Base-by-base conservation (phyloP, 2,329 filamentous ascomycete species). In the Didymella glomerata region DNA sequence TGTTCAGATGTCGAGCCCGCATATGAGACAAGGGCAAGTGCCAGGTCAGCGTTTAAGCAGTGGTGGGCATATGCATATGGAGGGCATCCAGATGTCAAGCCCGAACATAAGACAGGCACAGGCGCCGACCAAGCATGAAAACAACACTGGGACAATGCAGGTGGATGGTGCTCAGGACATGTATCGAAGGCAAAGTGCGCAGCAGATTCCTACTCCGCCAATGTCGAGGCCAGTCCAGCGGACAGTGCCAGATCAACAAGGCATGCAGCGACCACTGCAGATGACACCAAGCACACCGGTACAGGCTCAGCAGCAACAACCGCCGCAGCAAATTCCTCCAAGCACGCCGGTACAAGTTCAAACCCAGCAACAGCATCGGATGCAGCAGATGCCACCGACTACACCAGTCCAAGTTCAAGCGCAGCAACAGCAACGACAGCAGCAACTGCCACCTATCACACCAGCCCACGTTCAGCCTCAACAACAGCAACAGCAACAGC, bases 181-280 rank as follows among this genome's bases (percentile, higher is more conserved):
- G 25, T 65, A 60, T 24, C 64, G 66, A 20, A 61, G 49, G 9
- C 58, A 63, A 36, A 67, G 60, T 18, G 42, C 49, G 27, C 69
- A 66, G 16, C 67, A 67, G 25, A 44, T 49, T n/a, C 61, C 56
- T 22, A 52, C 34, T 16, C 62, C 73, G n/a, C 66, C 76, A 24
- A 66, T 64, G 36, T 72, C 75, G 45, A 80, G 79, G 44, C 74
- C 78, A 18, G 67, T 72, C 34, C 71, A 73, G 34, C 74, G 76
- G 40, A 74, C 79, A 47, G 71, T 76, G 25, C 76, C 77, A 52
- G 65, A 77, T 40, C 69, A 76, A 32, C 68, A 76, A 56, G 68
- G 70, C 42, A 61, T 60, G 13, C 70, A 64, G 11, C 68, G 65
- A 28, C 62, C 68, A 7, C 75, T 73, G 52, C 75, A 76, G 41